A percentile compares a stretch with the other conserved stretches of the same genome.
Evolutionary conservation across 768 basidiomycete genomes (phyloP).

Genomic region (Cystofilobasidium bisporidii): DNA sequence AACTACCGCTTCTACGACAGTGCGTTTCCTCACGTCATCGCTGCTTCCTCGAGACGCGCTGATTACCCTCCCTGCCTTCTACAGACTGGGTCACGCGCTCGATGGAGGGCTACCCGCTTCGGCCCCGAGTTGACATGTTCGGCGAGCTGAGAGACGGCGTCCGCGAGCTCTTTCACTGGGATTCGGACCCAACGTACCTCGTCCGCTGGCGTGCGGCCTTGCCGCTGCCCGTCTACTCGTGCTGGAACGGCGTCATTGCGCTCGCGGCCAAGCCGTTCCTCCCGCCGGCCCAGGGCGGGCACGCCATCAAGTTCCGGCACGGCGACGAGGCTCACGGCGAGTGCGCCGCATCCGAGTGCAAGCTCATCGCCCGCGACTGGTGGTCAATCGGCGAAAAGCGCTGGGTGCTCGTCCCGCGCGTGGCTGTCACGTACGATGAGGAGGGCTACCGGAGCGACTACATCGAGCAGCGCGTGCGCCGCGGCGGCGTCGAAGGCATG

Average conservation of each 20-base stretch:
- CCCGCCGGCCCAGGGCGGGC: slow-evolving; percentile 16
- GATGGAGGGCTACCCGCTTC: slow-evolving; percentile 27
- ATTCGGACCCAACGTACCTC: slow-evolving; percentile 18
- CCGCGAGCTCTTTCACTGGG: slow-evolving; percentile 28
- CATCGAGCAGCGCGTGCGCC: slow-evolving; percentile 24
- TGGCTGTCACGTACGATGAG: slow-evolving; percentile 27
- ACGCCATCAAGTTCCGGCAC: slow-evolving; percentile 23
- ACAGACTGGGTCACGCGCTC: slow-evolving; percentile 28
- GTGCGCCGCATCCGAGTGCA: slow-evolving; percentile 28
- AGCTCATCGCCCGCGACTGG: slow-evolving; percentile 26
- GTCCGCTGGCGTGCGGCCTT: slow-evolving; percentile 24
- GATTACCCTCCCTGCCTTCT: not conserved
- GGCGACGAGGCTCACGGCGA: slow-evolving; percentile 18
- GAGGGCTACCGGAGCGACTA: slow-evolving; percentile 19
- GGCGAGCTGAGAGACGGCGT: slow-evolving; percentile 28
- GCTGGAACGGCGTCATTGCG: slow-evolving; percentile 28
- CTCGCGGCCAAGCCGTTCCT: slow-evolving; percentile 26
- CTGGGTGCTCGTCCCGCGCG: slow-evolving; percentile 27
- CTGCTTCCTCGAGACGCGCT: not conserved
- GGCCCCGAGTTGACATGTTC: slow-evolving; percentile 27
- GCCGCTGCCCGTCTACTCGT: slow-evolving; percentile 26
- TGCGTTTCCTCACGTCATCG: not conserved
- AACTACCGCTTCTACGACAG: slow-evolving; percentile 29
- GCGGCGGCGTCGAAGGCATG: slow-evolving; percentile 27
- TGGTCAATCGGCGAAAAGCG: slow-evolving; percentile 21